A percentile compares a stretch with the other conserved stretches of the same genome.
Conservation (phyloP, 768 basidiomycete species). For the Lactarius pseudohatsudake region DNA sequence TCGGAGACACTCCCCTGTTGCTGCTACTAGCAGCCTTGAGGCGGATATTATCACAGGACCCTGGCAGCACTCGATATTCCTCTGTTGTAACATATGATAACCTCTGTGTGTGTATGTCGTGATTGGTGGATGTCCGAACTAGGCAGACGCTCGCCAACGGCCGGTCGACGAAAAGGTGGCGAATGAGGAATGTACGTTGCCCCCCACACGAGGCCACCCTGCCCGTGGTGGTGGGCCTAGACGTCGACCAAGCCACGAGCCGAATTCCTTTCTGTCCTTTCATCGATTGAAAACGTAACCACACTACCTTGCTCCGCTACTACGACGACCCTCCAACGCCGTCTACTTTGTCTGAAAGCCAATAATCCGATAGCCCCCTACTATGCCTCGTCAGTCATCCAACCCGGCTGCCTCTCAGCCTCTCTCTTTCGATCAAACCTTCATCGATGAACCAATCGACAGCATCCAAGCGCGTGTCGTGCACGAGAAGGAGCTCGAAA, state of each 20-base stretch:
- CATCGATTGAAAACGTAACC: slow-evolving; percentile 7
- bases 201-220: neutral
- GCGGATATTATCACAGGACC: neutral
- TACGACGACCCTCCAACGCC: slow-evolving; percentile 1
- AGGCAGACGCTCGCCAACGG: neutral
- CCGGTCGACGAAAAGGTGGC: neutral
- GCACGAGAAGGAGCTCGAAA: slow-evolving; percentile 30
- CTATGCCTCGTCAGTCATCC: neutral
- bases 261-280: neutral
- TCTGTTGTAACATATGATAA: neutral
- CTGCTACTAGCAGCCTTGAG: neutral
- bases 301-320: neutral
- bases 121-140: neutral
- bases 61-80: neutral
- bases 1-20: neutral
- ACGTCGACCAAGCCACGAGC: slow-evolving; percentile 5
- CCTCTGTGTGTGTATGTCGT: neutral
- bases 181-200: slow-evolving; percentile 8
- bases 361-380: neutral
- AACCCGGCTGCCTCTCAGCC: neutral
- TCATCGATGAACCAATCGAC: slow-evolving; percentile 33
- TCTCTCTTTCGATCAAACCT: slow-evolving; percentile 28
- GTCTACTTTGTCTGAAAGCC: neutral
- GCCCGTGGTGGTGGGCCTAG: neutral
- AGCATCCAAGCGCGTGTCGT: slow-evolving; percentile 30